A percentile compares a stretch with the other conserved stretches of the same genome.
Conservation (phyloP, 495 filamentous ascomycete species). For the Schizothecium vesticola region DNA sequence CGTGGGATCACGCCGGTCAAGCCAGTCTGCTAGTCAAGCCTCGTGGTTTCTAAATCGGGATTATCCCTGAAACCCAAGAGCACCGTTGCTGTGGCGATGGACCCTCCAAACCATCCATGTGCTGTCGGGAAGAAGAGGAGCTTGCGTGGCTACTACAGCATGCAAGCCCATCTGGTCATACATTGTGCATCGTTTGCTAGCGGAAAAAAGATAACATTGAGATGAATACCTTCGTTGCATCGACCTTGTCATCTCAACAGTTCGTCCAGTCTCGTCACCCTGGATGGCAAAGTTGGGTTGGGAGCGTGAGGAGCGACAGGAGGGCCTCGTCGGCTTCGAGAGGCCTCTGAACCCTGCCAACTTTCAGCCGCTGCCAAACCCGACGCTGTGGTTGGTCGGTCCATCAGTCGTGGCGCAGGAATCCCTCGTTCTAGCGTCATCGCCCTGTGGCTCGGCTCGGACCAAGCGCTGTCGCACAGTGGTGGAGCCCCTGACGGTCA, state of each 20-base stretch:
- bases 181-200: neutral
- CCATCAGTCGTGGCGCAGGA: constrained; percentile 7
- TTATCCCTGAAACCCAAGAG: neutral
- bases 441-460: constrained; percentile 5
- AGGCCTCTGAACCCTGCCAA: neutral
- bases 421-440: constrained; percentile 5
- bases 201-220: neutral
- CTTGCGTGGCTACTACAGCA: neutral
- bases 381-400: constrained; percentile 9
- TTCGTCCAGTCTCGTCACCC: neutral
- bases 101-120: neutral
- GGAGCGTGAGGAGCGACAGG: neutral
- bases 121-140: neutral
- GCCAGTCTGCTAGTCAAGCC: neutral
- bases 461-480: neutral
- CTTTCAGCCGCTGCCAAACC: constrained; percentile 9
- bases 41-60: neutral
- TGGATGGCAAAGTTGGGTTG: neutral
- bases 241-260: neutral
- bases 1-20: neutral
- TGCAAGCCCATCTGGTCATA: neutral
- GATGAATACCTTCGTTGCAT: neutral
- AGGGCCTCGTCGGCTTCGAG: neutral
- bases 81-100: neutral
- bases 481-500: neutral